A percentile compares a stretch with the other conserved stretches of the same genome.
Conservation (phyloP, 768 basidiomycete species). For the Kwoniella heveanensis region DNA sequence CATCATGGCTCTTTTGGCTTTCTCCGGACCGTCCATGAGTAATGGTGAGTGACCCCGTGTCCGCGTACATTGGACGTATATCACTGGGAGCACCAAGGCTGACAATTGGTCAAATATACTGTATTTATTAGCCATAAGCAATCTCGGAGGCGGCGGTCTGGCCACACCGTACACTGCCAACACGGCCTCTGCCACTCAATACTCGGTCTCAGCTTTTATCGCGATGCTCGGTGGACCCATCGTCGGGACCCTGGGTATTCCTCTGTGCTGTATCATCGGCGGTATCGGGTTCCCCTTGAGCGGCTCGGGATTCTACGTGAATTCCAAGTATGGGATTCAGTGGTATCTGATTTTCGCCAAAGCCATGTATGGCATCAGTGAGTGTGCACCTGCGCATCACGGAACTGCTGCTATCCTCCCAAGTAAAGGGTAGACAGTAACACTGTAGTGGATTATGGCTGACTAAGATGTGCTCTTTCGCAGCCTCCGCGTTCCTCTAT, state of each 20-base stretch:
- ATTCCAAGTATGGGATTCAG: conserved; percentile 12
- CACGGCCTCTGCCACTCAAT: conserved; percentile 18
- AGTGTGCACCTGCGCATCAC: no score
- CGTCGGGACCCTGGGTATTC: conserved; percentile 37
- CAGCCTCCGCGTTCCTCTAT: conserved; percentile 16
- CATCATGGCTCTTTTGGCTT: conserved; percentile 9
- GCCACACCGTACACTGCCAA: conserved; percentile 32
- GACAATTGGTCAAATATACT: background rate
- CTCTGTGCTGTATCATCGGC: conserved; percentile 31
- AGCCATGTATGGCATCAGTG: conserved; percentile 8
- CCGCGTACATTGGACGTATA: background rate
- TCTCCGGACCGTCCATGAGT: conserved; percentile 17
- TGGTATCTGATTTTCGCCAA: conserved; percentile 11
- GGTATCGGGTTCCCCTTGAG: conserved; percentile 20
- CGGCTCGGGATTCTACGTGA: conserved; percentile 30
- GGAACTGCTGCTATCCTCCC: no score
- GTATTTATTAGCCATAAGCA: conserved; percentile 1
- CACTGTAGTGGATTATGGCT: no score
- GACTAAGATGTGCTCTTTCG: background rate
- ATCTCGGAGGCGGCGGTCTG: conserved; percentile 26
- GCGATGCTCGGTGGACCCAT: conserved; percentile 39
- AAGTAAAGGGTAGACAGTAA: no score
- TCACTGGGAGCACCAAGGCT: background rate
- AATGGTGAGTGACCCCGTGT: conserved; percentile 1
- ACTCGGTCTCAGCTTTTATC: conserved; percentile 23